Conservation (phyloP, 768 basidiomycete genomes). For the Guyanaporus albipodus region DNA sequence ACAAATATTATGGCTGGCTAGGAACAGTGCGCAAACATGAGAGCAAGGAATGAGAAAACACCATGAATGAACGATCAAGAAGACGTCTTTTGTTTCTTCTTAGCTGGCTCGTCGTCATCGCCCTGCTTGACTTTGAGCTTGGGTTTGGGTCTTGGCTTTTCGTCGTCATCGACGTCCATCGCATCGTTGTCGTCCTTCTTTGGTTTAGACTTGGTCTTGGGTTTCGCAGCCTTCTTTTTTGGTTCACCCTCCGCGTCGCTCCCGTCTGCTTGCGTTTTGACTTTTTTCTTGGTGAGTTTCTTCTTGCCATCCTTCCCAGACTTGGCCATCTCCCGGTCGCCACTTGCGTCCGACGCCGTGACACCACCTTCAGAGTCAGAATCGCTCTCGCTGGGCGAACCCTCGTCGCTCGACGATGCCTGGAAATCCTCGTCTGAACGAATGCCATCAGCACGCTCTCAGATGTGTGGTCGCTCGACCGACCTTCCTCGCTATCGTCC, state of each 20-base stretch:
- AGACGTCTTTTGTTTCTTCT: constrained; percentile 71
- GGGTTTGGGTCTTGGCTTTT: constrained; percentile 41
- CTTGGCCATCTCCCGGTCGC: constrained; percentile 62
- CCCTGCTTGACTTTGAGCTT: constrained; percentile 35
- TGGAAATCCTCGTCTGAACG: constrained; percentile 83
- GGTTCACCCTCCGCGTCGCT: constrained; percentile 42
- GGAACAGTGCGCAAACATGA: constrained; percentile 1
- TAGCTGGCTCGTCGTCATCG: constrained; percentile 53
- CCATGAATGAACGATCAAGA: constrained; percentile 20
- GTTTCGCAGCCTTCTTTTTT: constrained; percentile 46
- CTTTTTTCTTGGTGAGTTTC: constrained; percentile 40
- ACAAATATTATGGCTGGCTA: constrained; percentile 16
- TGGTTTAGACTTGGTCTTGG: constrained; percentile 39
- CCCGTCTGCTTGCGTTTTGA: constrained; percentile 41
- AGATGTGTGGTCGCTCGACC: constrained; percentile 11
- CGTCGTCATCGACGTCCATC: constrained; percentile 46
- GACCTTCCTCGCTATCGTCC: constrained; percentile 76
- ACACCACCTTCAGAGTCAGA: constrained; percentile 60
- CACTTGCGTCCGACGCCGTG: constrained; percentile 82
- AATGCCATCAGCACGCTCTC: neutral
- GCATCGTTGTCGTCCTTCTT: constrained; percentile 41
- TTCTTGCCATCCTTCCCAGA: constrained; percentile 35
- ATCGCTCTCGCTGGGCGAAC: constrained; percentile 80
- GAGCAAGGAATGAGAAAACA: neutral
- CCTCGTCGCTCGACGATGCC: constrained; percentile 77